These are phyloP conservation scores for Tetraselmis striata DNA, from an alignment of 139 green algal species.

Conservation along the genomic window DNA sequence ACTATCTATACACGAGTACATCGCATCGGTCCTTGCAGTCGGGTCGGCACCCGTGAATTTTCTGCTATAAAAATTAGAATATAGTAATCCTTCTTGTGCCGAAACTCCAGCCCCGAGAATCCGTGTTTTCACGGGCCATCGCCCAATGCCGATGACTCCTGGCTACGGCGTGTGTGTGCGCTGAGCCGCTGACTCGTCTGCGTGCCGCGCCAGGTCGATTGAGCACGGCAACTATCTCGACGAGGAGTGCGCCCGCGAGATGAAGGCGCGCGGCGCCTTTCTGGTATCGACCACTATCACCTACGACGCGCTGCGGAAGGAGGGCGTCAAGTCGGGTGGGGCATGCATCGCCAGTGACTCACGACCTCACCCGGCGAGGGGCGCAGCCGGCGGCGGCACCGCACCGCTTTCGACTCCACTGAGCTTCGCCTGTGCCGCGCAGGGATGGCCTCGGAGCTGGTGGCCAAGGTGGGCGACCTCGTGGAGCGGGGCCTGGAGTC, in stretches of 20 bases:
- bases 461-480: slow-evolving; percentile 44
- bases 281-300: slow-evolving; percentile 60
- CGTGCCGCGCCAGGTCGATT: slow-evolving; percentile 47
- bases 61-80: too few relatives aligned
- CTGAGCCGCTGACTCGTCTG: not conserved
- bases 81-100: too few relatives aligned
- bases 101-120: too few relatives aligned
- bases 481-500: slow-evolving; percentile 36
- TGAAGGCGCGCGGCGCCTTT: too few relatives aligned
- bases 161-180: slow-evolving; percentile 23
- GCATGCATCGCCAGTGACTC: not conserved
- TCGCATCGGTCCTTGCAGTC: too few relatives aligned
- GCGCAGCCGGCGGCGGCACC: not conserved
- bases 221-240: slow-evolving; percentile 66
- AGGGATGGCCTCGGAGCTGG: slow-evolving; percentile 45
- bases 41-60: too few relatives aligned
- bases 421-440: too few relatives aligned
- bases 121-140: too few relatives aligned
- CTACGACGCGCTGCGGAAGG: slow-evolving; percentile 35
- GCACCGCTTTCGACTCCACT: not conserved
- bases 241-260: slow-evolving; percentile 6
- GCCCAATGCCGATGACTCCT: too few relatives aligned
- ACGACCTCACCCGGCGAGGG: not conserved
- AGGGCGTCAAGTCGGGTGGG: slow-evolving; percentile 24
- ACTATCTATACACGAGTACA: too few relatives aligned